Evolutionary conservation across 495 filamentous ascomycete genomes (phyloP).

Genomic region (Neurospora intermedia): DNA sequence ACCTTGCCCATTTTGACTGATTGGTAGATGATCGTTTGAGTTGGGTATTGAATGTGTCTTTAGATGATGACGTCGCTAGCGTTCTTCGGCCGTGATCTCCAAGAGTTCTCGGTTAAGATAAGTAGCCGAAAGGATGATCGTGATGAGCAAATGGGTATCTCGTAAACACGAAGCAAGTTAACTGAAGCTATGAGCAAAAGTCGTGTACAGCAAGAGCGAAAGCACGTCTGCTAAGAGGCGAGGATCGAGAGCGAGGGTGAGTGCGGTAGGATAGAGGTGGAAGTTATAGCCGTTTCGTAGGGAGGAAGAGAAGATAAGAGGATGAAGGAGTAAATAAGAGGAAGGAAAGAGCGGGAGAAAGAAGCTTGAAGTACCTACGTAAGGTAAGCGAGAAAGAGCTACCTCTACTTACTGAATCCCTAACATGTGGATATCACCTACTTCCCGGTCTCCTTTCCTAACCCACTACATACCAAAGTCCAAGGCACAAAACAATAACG

Average conservation of each 20-base stretch:
- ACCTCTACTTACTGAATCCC: neutral
- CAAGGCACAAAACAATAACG: neutral
- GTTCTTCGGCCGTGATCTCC: neutral
- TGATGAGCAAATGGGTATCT: neutral
- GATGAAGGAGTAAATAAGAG: neutral
- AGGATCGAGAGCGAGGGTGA: neutral
- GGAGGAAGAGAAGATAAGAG: neutral
- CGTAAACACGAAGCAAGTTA: neutral
- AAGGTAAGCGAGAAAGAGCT: neutral
- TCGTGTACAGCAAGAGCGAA: neutral
- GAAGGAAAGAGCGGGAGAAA: neutral
- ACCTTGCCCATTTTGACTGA: constrained; percentile 12
- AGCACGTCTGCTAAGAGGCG: neutral
- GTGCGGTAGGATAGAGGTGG: neutral
- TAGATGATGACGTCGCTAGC: neutral
- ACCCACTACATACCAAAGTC: neutral
- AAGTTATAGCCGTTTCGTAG: neutral
- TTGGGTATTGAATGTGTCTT: neutral
- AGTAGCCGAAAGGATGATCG: neutral
- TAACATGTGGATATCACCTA: neutral
- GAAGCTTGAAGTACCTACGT: neutral
- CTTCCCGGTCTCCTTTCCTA: neutral
- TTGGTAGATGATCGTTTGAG: neutral
- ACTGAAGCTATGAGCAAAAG: neutral
- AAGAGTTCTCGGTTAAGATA: neutral